Evolutionary conservation across 129 eudicot genomes (phyloP).

Genomic region (Helianthus tuberosus): DNA sequence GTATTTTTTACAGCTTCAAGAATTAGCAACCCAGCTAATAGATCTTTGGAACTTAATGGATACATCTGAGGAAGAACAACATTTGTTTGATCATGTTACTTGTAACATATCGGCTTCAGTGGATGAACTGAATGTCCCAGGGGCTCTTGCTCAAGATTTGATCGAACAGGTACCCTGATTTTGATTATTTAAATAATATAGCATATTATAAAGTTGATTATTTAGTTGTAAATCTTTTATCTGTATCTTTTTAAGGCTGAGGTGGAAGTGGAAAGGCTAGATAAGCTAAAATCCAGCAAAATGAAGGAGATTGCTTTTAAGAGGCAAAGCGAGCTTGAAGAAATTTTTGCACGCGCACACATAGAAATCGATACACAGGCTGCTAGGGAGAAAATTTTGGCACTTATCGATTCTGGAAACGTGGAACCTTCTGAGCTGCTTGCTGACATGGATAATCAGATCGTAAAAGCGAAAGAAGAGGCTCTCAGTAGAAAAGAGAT

Average conservation of each 20-base stretch:
- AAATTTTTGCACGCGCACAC: conserved; percentile 68
- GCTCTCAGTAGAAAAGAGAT: conserved; percentile 79
- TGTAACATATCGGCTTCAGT: conserved; percentile 58
- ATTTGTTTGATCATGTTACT: conserved; percentile 52
- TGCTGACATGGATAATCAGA: conserved; percentile 79
- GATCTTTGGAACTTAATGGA: conserved; percentile 82
- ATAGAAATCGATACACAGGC: conserved; percentile 62
- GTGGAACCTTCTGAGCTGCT: conserved; percentile 54
- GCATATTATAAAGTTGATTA: not conserved
- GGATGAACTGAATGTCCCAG: conserved; percentile 58
- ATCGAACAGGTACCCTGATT: conserved; percentile 56
- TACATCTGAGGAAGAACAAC: conserved; percentile 51
- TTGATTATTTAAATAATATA: not conserved
- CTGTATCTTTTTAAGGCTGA: conserved; percentile 44
- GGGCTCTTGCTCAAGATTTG: conserved; percentile 65
- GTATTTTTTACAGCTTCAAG: conserved; percentile 52
- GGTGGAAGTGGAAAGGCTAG: conserved; percentile 67
- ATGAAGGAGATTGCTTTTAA: conserved; percentile 77
- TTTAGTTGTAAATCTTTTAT: not conserved
- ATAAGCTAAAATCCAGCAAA: conserved; percentile 63
- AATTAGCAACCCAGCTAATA: conserved; percentile 56
- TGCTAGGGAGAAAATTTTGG: conserved; percentile 60
- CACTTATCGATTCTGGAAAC: conserved; percentile 64
- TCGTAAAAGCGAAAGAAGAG: conserved; percentile 73
- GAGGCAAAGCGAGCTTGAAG: conserved; percentile 79